Evolutionary conservation across 176 grass and related monocot genomes (phyloP).

Genomic region (Phoenix dactylifera): DNA sequence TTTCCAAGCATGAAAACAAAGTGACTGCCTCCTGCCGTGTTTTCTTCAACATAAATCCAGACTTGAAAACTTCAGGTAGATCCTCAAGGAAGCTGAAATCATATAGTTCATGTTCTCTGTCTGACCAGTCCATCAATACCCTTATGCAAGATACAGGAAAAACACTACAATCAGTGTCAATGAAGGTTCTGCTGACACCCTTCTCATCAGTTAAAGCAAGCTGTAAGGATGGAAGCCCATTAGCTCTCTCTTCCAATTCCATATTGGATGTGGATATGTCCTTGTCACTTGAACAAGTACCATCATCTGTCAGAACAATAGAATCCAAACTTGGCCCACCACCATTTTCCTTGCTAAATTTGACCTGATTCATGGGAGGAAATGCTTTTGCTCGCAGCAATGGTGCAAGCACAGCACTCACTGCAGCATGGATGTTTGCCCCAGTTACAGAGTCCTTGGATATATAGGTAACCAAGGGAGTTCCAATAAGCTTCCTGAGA

Average conservation of each 20-base stretch:
- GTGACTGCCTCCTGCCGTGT: conserved; percentile 79
- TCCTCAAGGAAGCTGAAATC: conserved; percentile 59
- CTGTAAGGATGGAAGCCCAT: conserved; percentile 37
- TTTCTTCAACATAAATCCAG: conserved; percentile 84
- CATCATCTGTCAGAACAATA: conserved; percentile 63
- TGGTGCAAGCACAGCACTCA: conserved; percentile 46
- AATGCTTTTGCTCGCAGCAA: conserved; percentile 47
- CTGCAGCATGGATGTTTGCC: conserved; percentile 57
- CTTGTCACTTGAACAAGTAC: conserved; percentile 14
- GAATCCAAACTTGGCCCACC: conserved; percentile 68
- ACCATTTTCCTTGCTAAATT: conserved; percentile 29
- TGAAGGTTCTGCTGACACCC: conserved; percentile 27
- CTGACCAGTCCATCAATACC: conserved; percentile 79
- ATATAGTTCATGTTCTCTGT: conserved; percentile 59
- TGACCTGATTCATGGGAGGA: conserved; percentile 18
- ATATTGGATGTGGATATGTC: conserved; percentile 33
- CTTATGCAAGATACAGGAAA: conserved; percentile 22
- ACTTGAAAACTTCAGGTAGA: conserved; percentile 84
- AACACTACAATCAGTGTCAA: conserved; percentile 43
- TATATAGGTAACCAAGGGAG: conserved; percentile 77
- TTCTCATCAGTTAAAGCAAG: conserved; percentile 84
- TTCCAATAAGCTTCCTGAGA: conserved; percentile 58
- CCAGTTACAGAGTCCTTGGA: conserved; percentile 32
- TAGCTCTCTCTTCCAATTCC: conserved; percentile 26
- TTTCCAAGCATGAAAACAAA: conserved; percentile 89